Conservation (phyloP, 2,329 filamentous ascomycete species). For the Calonectria leucothoes region DNA sequence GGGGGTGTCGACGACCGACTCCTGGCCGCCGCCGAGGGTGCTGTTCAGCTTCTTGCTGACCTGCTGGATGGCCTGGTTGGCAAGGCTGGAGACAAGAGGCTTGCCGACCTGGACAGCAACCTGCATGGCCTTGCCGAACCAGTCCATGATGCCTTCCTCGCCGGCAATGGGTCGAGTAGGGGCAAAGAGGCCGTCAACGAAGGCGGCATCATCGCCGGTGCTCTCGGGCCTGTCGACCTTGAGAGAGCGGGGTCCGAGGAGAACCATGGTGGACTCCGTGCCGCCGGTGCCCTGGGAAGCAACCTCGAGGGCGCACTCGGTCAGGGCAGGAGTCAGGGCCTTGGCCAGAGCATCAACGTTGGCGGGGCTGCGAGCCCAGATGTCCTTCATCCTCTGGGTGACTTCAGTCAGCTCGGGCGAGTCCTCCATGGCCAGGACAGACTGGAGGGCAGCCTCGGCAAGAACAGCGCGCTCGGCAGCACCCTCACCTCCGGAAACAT, state of each 20-base stretch:
- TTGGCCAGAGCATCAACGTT: conserved; percentile 20
- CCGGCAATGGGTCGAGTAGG: conserved; percentile 26
- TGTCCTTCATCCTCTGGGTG: conserved; percentile 22
- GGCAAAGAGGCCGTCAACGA: conserved; percentile 28
- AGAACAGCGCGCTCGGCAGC: conserved; percentile 35
- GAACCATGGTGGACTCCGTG: background rate
- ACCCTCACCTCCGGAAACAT: background rate
- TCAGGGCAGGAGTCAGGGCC: conserved; percentile 1
- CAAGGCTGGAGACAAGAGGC: conserved; percentile 16
- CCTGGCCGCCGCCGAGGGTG: background rate
- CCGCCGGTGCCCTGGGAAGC: background rate
- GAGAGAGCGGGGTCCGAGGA: conserved; percentile 8
- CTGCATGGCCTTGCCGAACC: conserved; percentile 23
- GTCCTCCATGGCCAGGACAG: conserved; percentile 25
- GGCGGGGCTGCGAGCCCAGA: conserved; percentile 14
- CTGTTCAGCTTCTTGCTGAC: conserved; percentile 12
- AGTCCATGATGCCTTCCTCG: conserved; percentile 24
- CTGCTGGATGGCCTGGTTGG: background rate
- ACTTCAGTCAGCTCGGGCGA: conserved; percentile 14
- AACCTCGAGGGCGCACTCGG: conserved; percentile 21
- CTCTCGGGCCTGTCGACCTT: background rate
- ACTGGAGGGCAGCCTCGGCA: conserved; percentile 35
- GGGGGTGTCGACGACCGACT: background rate
- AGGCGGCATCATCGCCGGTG: conserved; percentile 2
- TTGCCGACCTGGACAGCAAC: background rate